A percentile compares a stretch with the other conserved stretches of the same genome.
Conservation (phyloP, 768 basidiomycete genomes). For the Lactifluus subvellereus region DNA sequence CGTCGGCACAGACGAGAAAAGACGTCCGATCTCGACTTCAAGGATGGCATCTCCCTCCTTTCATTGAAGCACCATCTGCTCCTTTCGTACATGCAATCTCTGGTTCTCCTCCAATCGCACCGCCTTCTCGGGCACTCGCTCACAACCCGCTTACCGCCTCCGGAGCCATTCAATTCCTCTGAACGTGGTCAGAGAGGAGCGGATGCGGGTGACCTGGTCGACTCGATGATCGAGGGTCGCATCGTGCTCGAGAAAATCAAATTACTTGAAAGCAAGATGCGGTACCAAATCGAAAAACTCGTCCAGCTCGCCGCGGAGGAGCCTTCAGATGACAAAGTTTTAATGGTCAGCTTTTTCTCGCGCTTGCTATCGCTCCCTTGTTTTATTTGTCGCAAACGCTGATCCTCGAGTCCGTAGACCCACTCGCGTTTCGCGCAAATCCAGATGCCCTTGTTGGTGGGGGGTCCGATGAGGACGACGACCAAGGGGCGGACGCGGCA, state of each 20-base stretch:
- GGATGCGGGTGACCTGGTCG: constrained; percentile 68
- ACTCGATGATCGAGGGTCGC: constrained; percentile 71
- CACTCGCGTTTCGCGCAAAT: constrained; percentile 88
- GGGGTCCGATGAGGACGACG: constrained; percentile 33
- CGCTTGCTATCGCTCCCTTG: neutral
- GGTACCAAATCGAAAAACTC: constrained; percentile 95
- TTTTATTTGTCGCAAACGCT: neutral
- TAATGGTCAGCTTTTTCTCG: constrained; percentile 49
- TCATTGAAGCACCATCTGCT: constrained; percentile 82
- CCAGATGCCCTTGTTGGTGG: constrained; percentile 61
- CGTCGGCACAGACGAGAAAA: constrained; percentile 28
- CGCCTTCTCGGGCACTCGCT: constrained; percentile 64
- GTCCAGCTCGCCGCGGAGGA: constrained; percentile 68
- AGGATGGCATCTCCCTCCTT: constrained; percentile 85
- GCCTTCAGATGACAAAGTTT: constrained; percentile 36
- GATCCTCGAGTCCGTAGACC: constrained; percentile 48
- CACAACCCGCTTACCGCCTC: constrained; percentile 42
- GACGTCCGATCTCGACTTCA: constrained; percentile 43
- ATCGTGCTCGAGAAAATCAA: constrained; percentile 86
- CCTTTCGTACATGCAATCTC: constrained; percentile 79
- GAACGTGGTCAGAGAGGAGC: constrained; percentile 52
- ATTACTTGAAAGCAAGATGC: constrained; percentile 78
- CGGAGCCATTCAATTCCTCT: constrained; percentile 45
- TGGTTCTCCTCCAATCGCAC: constrained; percentile 67
- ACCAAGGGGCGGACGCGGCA: constrained; percentile 27